Evolutionary conservation across 2,329 filamentous ascomycete species (phyloP), one percentile per base, ranked within the genome.

Genomic region (Calonectria pseudoturangicola): DNA sequence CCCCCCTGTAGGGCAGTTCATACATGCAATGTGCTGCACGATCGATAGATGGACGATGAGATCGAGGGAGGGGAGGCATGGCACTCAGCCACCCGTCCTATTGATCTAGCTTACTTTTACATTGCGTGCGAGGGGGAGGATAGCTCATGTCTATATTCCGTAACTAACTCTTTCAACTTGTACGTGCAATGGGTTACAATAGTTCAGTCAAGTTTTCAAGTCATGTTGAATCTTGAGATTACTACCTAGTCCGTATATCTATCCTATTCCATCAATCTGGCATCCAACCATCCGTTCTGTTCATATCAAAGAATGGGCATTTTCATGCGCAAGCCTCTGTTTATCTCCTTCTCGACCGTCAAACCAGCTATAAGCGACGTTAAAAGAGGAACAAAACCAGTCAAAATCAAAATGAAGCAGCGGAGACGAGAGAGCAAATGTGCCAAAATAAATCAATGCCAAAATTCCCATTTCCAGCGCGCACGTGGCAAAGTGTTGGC

Each of bases 401-500:
- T 39, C 16, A 25, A 25, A 15, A n/a, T n/a, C 30, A 41, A 66
- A 13, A 13, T 12, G 33, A 70, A 62, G n/a, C 54, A 65, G 58
- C 33, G 47, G 58, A 45, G 54, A 27, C 21, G 28, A 47, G 18
- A 30, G 27, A 50, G 36, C 45, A 28, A 33, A 28, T 18, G 27
- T 51, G 27, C 60, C n/a, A 41, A 48, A 64, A 36, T 36, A 36
- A 63, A 25, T 62, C 39, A 25, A 43, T 36, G 45, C n/a, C 45
- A 66, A 56, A 71, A 69, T 71, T 66, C 65, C 62, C 58, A 72
- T 67, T 69, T 73, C 62, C 75, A 75, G 63, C 56, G 41, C 77
- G 58, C 67, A 54, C 51, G 47, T 27, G 68, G 13, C 43, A 27
- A 60, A 68, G 30, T n/a, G 45, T 30, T 27, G 76, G 51, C 47